These are phyloP conservation scores for Lavandula angustifolia DNA, from an alignment of 257 asterid species.

Conservation along the genomic window DNA sequence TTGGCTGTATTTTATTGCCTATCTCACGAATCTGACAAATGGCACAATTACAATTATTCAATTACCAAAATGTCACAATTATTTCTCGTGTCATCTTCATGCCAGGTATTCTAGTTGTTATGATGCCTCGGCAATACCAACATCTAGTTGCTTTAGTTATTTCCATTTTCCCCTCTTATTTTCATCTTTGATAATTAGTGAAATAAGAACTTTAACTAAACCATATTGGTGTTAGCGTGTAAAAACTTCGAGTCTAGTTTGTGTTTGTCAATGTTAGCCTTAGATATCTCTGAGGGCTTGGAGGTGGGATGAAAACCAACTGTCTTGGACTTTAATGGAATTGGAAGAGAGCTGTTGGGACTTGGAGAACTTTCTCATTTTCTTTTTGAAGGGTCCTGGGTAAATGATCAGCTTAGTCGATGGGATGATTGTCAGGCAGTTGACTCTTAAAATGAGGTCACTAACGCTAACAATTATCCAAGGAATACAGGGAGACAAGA, in stretches of 20 bases:
- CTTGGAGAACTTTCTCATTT: background rate
- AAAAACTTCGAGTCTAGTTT: background rate
- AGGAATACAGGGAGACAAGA: background rate
- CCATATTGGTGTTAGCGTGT: background rate
- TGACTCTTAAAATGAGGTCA: background rate
- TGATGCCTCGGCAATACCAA: no score
- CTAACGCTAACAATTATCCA: background rate
- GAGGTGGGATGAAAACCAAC: background rate
- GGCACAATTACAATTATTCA: no score
- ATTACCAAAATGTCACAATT: no score
- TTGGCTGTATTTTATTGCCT: no score
- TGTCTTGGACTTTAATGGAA: background rate
- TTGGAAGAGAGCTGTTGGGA: slow-evolving; percentile 3
- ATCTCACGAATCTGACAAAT: no score
- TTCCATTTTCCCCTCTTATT: no score
- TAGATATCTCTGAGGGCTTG: slow-evolving; percentile 3
- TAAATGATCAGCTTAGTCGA: background rate
- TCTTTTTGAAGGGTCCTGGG: background rate
- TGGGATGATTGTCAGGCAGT: background rate
- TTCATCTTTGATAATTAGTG: no score
- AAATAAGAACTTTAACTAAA: background rate
- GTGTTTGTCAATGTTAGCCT: background rate
- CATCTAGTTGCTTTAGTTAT: no score
- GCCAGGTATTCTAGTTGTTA: no score
- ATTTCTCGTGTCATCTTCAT: no score